Evolutionary conservation across 805 yeast genomes (phyloP).

Genomic region (Wickerhamomyces rabaulensis): DNA sequence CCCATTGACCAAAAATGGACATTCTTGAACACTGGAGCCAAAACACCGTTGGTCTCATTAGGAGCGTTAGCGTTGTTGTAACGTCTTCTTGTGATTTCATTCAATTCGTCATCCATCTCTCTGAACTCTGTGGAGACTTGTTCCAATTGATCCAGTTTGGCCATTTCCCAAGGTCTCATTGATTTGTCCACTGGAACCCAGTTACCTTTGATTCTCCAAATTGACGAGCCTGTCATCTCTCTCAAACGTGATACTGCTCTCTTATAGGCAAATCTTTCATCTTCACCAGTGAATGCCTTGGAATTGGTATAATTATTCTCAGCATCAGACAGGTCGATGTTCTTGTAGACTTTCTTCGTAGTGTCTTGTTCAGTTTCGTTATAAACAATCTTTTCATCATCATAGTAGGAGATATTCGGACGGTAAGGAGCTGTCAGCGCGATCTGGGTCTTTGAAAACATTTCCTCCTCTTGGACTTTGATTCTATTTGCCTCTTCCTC

Average conservation of each 20-base stretch:
- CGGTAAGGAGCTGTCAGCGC: conserved; percentile 61
- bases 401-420: conserved; percentile 63
- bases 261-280: conserved; percentile 67
- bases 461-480: conserved; percentile 59
- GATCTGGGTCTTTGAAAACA: conserved; percentile 59
- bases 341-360: conserved; percentile 8
- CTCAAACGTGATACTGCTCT: conserved; percentile 63
- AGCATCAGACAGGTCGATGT: conserved; percentile 16
- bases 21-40: conserved; percentile 37
- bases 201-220: conserved; percentile 42
- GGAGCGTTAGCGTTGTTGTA: conserved; percentile 1
- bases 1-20: conserved; percentile 70
- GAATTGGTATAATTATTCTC: conserved; percentile 39
- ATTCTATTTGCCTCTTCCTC: conserved; percentile 31
- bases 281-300: conserved; percentile 67
- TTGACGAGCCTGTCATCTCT: conserved; percentile 49
- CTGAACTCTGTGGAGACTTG: conserved; percentile 17
- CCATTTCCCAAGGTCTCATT: conserved; percentile 55
- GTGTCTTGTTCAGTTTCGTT: conserved; percentile 15
- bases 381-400: conserved; percentile 37
- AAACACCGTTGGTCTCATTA: neutral
- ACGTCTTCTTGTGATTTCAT: conserved; percentile 23
- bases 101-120: conserved; percentile 16
- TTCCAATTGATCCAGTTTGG: conserved; percentile 7
- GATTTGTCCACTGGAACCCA: conserved; percentile 52